Conservation (phyloP, 805 yeast genomes). For the Schwanniomyces sp. region DNA sequence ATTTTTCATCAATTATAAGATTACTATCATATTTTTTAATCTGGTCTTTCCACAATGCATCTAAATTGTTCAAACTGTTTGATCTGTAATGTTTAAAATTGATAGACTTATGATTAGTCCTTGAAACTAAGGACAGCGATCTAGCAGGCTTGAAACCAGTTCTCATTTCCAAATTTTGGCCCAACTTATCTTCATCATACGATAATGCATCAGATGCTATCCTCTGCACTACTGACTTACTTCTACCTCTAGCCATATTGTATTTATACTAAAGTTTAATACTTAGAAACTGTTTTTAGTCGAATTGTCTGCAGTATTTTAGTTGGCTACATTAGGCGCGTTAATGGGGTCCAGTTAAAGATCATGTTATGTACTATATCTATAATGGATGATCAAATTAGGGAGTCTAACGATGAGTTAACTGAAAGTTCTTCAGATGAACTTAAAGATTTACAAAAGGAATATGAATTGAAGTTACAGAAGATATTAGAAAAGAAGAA, state of each 20-base stretch:
- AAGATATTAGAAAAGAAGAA: constrained; percentile 12
- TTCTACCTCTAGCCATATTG: constrained; percentile 46
- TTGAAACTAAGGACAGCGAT: constrained; percentile 8
- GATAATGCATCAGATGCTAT: constrained; percentile 57
- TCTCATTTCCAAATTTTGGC: neutral
- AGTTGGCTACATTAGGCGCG: neutral
- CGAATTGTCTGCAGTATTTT: neutral
- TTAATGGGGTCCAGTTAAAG: neutral
- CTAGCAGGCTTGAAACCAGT: constrained; percentile 1
- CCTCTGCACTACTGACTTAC: constrained; percentile 61
- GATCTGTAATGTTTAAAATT: neutral
- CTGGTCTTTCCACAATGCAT: constrained; percentile 30
- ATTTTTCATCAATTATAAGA: constrained; percentile 37
- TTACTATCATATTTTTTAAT: constrained; percentile 42
- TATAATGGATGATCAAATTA: constrained; percentile 17
- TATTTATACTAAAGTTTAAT: neutral
- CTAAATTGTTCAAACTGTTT: constrained; percentile 8
- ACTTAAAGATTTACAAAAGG: constrained; percentile 36
- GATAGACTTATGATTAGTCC: constrained; percentile 1
- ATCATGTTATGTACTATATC: too few species aligned
- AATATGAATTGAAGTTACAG: constrained; percentile 27
- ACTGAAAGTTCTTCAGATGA: constrained; percentile 42
- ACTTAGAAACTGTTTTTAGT: neutral
- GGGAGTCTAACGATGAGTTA: constrained; percentile 25
- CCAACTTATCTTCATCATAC: constrained; percentile 26